These are phyloP conservation scores for Fusarium buharicum DNA, from an alignment of 2,329 filamentous ascomycete genomes.

Conservation along the genomic window DNA sequence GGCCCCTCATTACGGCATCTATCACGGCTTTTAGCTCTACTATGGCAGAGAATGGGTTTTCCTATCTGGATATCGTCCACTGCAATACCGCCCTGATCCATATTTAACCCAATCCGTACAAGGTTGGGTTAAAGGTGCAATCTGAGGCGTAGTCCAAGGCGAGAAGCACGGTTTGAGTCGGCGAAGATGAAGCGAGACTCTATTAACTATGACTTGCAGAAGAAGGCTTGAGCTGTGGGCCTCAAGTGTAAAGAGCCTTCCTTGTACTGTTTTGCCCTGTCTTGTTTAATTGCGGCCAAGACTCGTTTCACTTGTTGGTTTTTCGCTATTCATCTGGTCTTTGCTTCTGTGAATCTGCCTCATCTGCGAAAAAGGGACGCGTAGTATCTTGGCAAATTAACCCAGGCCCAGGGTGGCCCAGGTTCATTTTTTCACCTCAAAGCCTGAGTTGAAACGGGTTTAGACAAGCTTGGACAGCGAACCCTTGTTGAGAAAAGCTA, in stretches of 20 bases:
- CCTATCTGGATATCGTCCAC: too few species aligned
- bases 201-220: too few species aligned
- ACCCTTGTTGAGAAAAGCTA: neutral
- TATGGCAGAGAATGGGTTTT: too few species aligned
- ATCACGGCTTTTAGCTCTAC: too few species aligned
- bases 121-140: too few species aligned
- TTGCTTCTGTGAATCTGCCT: neutral
- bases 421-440: neutral
- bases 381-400: constrained; percentile 1
- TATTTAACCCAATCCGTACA: too few species aligned
- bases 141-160: too few species aligned
- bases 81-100: too few species aligned
- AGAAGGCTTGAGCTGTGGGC: neutral
- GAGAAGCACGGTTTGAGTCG: too few species aligned
- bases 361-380: constrained; percentile 7
- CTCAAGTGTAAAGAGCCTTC: too few species aligned
- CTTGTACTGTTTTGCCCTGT: neutral
- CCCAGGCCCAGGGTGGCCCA: neutral
- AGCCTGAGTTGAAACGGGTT: constrained; percentile 11
- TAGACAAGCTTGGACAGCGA: constrained; percentile 2
- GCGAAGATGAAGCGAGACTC: too few species aligned
- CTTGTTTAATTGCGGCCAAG: constrained; percentile 21
- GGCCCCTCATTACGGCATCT: too few species aligned
- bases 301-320: constrained; percentile 23
- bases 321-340: constrained; percentile 14